Percentiles rank a stretch among this genome's conserved stretches.
These are phyloP conservation scores for Pezicula radicicola DNA, from an alignment of 2,329 filamentous ascomycete species.

Conservation along the genomic window DNA sequence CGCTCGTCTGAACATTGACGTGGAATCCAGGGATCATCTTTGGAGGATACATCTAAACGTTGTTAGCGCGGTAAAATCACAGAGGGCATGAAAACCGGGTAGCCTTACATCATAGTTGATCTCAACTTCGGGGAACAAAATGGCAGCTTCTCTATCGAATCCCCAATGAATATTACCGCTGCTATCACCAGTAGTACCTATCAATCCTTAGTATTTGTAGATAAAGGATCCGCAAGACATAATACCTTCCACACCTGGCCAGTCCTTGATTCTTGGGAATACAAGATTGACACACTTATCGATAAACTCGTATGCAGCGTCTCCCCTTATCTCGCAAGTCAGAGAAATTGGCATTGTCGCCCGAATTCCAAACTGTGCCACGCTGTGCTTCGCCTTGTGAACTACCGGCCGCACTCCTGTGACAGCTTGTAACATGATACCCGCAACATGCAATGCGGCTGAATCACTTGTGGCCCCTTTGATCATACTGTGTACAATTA, in stretches of 20 bases:
- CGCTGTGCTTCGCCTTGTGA: slow-evolving; percentile 66
- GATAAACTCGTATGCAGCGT: slow-evolving; percentile 85
- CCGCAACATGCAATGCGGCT: slow-evolving; percentile 75
- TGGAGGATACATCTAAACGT: slow-evolving; percentile 52
- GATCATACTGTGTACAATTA: slow-evolving; percentile 79
- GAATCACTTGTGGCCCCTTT: slow-evolving; percentile 66
- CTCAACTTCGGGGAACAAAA: slow-evolving; percentile 90
- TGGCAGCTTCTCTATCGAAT: slow-evolving; percentile 70
- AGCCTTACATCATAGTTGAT: slow-evolving; percentile 85
- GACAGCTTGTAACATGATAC: slow-evolving; percentile 82
- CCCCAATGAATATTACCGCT: slow-evolving; percentile 87
- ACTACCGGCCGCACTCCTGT: slow-evolving; percentile 71
- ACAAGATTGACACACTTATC: slow-evolving; percentile 89
- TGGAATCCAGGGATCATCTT: slow-evolving; percentile 37
- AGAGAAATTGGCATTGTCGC: slow-evolving; percentile 70
- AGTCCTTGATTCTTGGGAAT: slow-evolving; percentile 94
- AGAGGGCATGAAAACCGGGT: background rate
- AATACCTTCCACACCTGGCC: slow-evolving; percentile 69
- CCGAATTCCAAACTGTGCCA: slow-evolving; percentile 72
- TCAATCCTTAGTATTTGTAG: slow-evolving; percentile 28
- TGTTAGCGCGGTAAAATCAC: slow-evolving; percentile 7
- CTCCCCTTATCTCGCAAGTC: slow-evolving; percentile 74
- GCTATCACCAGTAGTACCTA: slow-evolving; percentile 64
- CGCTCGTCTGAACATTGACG: slow-evolving; percentile 29
- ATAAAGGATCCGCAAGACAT: background rate